These are phyloP conservation scores for Aureobasidium leucospermi DNA, from an alignment of 2,329 filamentous ascomycete species.

Conservation along the genomic window DNA sequence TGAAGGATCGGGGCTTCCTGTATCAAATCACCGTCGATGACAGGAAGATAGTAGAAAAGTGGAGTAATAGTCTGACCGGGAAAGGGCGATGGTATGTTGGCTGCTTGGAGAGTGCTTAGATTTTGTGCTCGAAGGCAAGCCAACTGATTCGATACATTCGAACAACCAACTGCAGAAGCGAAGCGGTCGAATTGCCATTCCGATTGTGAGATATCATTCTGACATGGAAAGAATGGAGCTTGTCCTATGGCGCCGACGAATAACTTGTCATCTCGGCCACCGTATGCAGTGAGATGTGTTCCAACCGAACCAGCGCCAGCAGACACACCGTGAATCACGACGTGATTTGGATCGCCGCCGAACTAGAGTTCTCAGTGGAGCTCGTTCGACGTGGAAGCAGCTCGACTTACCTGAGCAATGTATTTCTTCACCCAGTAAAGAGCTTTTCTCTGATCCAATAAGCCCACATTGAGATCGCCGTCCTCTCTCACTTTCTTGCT, in stretches of 20 bases:
- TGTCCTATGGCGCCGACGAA: constrained; percentile 19
- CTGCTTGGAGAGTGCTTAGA: constrained; percentile 31
- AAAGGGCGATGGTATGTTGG: constrained; percentile 31
- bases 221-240: constrained; percentile 31
- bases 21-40: constrained; percentile 36
- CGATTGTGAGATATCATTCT: constrained; percentile 31
- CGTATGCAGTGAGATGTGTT: constrained; percentile 30
- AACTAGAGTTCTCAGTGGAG: constrained; percentile 16
- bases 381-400: background rate
- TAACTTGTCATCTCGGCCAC: constrained; percentile 40
- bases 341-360: constrained; percentile 32
- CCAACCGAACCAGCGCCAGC: constrained; percentile 32
- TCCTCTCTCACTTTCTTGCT: constrained; percentile 24
- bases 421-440: constrained; percentile 43
- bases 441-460: constrained; percentile 46
- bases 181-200: constrained; percentile 37
- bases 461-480: constrained; percentile 38
- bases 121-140: constrained; percentile 32
- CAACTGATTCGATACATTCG: constrained; percentile 23
- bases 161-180: constrained; percentile 28
- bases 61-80: constrained; percentile 29
- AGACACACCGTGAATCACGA: constrained; percentile 32
- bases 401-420: constrained; percentile 22
- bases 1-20: constrained; percentile 33
- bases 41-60: constrained; percentile 37